Percentiles rank a stretch among this genome's conserved stretches.
phyloP scores from a whole-genome alignment of 306 rosid species.

The Astragalus glycyphyllos region DNA sequence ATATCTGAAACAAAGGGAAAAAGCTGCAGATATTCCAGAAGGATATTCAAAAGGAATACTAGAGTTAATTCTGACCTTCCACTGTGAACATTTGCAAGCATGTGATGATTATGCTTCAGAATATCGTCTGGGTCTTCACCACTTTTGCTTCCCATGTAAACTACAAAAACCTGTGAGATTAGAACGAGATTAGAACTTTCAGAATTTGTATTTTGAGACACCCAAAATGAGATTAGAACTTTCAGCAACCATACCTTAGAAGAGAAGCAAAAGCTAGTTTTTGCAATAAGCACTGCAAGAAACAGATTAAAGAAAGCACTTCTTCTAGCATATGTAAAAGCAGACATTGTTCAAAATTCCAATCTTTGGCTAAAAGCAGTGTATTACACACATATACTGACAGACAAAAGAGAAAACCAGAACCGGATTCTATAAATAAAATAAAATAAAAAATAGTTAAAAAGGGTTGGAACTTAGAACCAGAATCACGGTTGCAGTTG shows the following conservation, averaged over 20 bases:
- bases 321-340: constrained; percentile 39
- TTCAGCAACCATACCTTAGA: constrained; percentile 53
- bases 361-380: constrained; percentile 31
- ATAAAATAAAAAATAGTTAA: constrained; percentile 27
- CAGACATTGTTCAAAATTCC: constrained; percentile 47
- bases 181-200: constrained; percentile 10
- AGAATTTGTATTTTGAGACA: constrained; percentile 9
- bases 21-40: not conserved
- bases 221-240: constrained; percentile 4
- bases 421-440: constrained; percentile 26
- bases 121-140: constrained; percentile 59
- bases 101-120: constrained; percentile 65
- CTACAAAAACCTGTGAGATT: constrained; percentile 68
- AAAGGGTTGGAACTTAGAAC: constrained; percentile 32
- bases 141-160: constrained; percentile 82
- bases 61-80: constrained; percentile 56
- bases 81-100: constrained; percentile 66
- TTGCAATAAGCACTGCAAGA: constrained; percentile 55
- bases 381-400: constrained; percentile 15
- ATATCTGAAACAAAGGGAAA: not conserved
- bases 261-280: constrained; percentile 53
- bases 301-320: constrained; percentile 46
- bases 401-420: constrained; percentile 8
- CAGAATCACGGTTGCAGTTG: constrained; percentile 38
- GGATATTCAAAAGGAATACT: constrained; percentile 8